Evolutionary conservation across 2,329 filamentous ascomycete species (phyloP), one percentile per base, ranked within the genome.

Genomic region (Xylariales sp.): DNA sequence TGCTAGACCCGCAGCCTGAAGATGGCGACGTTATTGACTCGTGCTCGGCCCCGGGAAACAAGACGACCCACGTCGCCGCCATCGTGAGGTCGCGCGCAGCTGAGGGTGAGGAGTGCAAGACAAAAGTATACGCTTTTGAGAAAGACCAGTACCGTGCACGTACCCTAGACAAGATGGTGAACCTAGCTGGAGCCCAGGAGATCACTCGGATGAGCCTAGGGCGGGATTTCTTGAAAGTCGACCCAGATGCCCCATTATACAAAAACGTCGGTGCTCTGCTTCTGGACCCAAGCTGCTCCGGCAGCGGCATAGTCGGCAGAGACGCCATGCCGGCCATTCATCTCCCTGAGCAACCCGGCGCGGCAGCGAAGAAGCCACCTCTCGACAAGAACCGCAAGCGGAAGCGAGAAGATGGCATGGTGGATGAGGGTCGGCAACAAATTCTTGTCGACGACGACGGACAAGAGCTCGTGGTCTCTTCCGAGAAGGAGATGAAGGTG

Each of bases 41-140:
- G 0, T 98, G 95, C 78, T 93, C 96, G 0, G 96, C 96, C 0
- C 96, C 96, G 1, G 96, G 96, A 5, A 99, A 99, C 80, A 99
- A 99, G 81, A 98, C 96, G 1, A 98, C 95, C 7, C 96, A 98
- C 78, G 81, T 97, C 54, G 94, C 94, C 0, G 91, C 93, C 1
- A 88, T 97, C 4, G 76, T 96, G 56, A 83, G 78, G 60, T 81
- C 79, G 56, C 81, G 81, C 60, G 77, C 77, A 3, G 78, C 79
- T 0, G 81, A 80, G 67, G 77, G 76, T 23, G 78, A 74, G 36
- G 71, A 67, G 18, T 69, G 73, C 36, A 52, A 49, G 49, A 75
- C 83, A 56, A 84, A 78, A 28, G 90, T 99, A 30, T 89, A 90
- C 72, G 93, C 93, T 0, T 96, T 93, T 74, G 93, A 97, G 77